Evolutionary conservation across 129 eudicot species (phyloP).

Genomic region (Centaurea solstitialis): DNA sequence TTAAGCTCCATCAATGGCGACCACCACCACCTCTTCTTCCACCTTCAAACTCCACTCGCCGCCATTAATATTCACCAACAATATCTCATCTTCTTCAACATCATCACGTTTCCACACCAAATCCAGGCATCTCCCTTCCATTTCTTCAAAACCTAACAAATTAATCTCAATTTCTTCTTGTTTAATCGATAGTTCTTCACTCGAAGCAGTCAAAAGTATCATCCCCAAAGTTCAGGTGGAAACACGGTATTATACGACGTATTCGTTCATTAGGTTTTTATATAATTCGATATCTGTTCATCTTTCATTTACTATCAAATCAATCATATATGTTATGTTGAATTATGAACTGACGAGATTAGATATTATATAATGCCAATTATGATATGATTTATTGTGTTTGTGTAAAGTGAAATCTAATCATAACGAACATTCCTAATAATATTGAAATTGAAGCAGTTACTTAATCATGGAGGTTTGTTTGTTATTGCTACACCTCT

Average conservation of each 20-base stretch:
- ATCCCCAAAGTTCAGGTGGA: slow-evolving; percentile 38
- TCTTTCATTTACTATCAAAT: background rate
- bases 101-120: slow-evolving; percentile 3
- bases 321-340: background rate
- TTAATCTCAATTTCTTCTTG: slow-evolving; percentile 21
- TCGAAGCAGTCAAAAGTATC: slow-evolving; percentile 24
- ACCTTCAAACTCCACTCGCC: slow-evolving; percentile 34
- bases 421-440: background rate
- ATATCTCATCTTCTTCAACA: slow-evolving; percentile 19
- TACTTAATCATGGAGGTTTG: background rate
- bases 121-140: slow-evolving; percentile 17
- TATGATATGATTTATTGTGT: background rate
- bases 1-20: slow-evolving; percentile 35
- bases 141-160: slow-evolving; percentile 22
- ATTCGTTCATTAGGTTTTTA: background rate
- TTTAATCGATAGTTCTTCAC: slow-evolving; percentile 29
- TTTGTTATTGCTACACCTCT: background rate
- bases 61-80: slow-evolving; percentile 7
- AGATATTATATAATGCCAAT: background rate
- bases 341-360: background rate
- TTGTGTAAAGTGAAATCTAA: background rate
- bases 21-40: slow-evolving; percentile 37
- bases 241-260: slow-evolving; percentile 47
- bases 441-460: background rate
- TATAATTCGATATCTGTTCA: background rate